phyloP scores from a whole-genome alignment of 176 grass and related monocot species.

The Dactylis glomerata region DNA sequence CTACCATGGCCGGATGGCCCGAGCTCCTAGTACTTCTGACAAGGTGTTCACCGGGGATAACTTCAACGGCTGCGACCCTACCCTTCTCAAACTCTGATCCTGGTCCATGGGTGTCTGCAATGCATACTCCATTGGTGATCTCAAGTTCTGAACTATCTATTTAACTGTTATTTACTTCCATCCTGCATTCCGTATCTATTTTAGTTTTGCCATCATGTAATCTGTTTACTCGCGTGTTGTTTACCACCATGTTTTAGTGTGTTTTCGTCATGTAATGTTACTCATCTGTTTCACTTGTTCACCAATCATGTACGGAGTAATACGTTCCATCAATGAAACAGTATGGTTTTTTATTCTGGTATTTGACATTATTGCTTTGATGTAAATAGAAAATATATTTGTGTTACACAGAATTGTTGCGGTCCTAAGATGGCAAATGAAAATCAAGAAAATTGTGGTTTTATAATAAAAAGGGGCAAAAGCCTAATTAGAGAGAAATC shows the following conservation, averaged over 20 bases:
- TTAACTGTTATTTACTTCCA: not conserved
- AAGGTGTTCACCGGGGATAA: not conserved
- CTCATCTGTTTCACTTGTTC: not conserved
- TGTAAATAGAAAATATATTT: not conserved
- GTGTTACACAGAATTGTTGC: no score
- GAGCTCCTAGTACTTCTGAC: not conserved
- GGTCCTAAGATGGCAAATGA: no score
- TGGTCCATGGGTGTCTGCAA: not conserved
- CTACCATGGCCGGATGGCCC: not conserved
- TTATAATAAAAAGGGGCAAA: not conserved
- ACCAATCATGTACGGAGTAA: not conserved
- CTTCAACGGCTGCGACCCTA: not conserved
- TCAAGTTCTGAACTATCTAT: not conserved
- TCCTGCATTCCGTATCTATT: not conserved
- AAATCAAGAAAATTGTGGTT: not conserved
- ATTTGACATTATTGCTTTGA: not conserved
- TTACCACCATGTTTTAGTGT: not conserved
- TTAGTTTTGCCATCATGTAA: not conserved
- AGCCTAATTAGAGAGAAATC: no score
- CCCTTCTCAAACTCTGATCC: not conserved
- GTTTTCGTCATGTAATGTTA: not conserved
- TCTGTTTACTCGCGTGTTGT: not conserved
- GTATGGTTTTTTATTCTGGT: not conserved
- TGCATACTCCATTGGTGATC: not conserved
- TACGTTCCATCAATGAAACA: not conserved